Base-by-base conservation (phyloP, 2,329 filamentous ascomycete genomes). In the Plenodomus tracheiphilus region DNA sequence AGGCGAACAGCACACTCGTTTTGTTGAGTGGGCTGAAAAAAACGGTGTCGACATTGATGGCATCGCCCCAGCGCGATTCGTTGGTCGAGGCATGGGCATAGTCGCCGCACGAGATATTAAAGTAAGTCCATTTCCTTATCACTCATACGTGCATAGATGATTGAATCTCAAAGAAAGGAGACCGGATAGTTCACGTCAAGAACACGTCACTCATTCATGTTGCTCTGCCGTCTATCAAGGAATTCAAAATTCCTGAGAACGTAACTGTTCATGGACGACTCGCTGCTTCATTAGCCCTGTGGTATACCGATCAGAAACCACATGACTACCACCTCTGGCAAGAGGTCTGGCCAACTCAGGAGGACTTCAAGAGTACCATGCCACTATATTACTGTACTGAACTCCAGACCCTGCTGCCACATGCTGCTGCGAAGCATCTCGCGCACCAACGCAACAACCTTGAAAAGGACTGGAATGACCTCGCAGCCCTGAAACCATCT, bases 31-130 rank as follows among this genome's bases (percentile, higher is more conserved):
- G 89, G 86, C 87, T 1, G 68, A 77, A 37, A 71, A 74, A 1
- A 79, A 84, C 48, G 88, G 88, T 13, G 81, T 95, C 21, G 72
- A 79, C 30, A 81, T 91, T 57, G 79, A 86, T 60, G 85, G 85
- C 21, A 83, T 95, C 40, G 76, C 77, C 2, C 85, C 90, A 4
- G 80, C 84, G 35, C 77, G 77, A 34, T 85, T 96, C 15, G 82
- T 85, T 5, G 87, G 85, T 1, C 81, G 88, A 46, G 91, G 91
- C 21, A 81, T 94, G 44, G 91, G 92, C 39, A 85, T 96, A 47
- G 79, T 92, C 42, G 87, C 90, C 4, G 85, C 83, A 11, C 79
- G 81, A 21, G 74, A 80, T 13, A 79, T 94, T 52, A 75, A 87
- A 74, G 88, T 89, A 74, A 63, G 66, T 65, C 17, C 25, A 18